A percentile compares a stretch with the other conserved stretches of the same genome.
These are phyloP conservation scores for Heritiera fomes DNA, from an alignment of 345 rosid genomes.

Conservation along the genomic window DNA sequence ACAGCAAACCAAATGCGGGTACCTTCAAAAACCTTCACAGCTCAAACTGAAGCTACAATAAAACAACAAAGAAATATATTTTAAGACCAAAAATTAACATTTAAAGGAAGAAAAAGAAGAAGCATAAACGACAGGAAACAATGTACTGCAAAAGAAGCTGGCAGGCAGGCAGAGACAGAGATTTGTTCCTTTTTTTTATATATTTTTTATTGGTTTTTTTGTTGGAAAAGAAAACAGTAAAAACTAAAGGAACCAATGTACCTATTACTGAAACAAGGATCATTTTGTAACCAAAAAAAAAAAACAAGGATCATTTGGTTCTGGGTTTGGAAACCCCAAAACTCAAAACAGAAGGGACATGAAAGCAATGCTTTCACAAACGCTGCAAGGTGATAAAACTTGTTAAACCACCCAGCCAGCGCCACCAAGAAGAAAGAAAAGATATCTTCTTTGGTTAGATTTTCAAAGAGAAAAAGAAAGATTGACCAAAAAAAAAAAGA, in stretches of 20 bases:
- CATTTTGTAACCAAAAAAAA: not conserved
- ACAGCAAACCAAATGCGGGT: not conserved
- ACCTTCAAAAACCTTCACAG: not conserved
- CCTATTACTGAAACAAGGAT: slow-evolving; percentile 13
- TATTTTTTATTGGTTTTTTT: not conserved
- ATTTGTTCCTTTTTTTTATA: not conserved
- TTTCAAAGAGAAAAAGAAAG: not conserved
- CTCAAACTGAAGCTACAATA: slow-evolving; percentile 17
- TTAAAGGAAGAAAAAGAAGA: not conserved
- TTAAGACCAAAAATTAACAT: not conserved
- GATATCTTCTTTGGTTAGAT: slow-evolving; percentile 14
- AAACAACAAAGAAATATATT: not conserved
- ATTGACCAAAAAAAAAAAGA: no score
- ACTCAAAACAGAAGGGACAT: slow-evolving; percentile 4
- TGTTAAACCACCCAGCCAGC: not conserved
- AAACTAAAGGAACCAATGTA: not conserved
- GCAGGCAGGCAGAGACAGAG: not conserved
- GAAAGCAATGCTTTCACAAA: not conserved
- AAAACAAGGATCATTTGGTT: slow-evolving; percentile 6
- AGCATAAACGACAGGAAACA: slow-evolving; percentile 13
- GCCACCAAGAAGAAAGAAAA: not conserved
- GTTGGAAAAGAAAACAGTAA: not conserved
- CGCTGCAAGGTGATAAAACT: not conserved
- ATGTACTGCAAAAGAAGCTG: slow-evolving; percentile 22
- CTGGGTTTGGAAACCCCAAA: not conserved